These are phyloP conservation scores for Fusarium metavorans DNA, from an alignment of 2,329 filamentous ascomycete species.

Conservation along the genomic window DNA sequence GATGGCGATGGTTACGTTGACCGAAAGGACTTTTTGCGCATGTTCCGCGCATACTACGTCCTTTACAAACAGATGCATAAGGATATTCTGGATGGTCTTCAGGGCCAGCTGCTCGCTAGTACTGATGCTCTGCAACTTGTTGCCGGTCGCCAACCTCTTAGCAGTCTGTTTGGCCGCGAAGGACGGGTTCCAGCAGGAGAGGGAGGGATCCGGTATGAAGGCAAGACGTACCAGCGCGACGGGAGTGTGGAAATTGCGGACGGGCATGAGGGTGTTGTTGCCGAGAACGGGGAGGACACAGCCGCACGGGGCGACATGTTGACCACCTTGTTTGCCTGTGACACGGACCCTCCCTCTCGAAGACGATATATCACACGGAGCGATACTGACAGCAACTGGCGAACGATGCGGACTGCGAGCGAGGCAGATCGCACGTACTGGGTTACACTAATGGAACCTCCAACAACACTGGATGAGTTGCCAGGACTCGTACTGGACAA, in stretches of 20 bases:
- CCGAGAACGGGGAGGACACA: constrained; percentile 70
- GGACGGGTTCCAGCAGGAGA: constrained; percentile 75
- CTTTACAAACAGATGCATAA: constrained; percentile 90
- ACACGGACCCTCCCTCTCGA: constrained; percentile 46
- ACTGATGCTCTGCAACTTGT: constrained; percentile 82
- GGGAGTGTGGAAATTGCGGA: constrained; percentile 75
- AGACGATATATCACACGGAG: constrained; percentile 45
- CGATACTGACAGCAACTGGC: constrained; percentile 52
- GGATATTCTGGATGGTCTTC: constrained; percentile 82
- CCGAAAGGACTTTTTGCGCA: constrained; percentile 87
- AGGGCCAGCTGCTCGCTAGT: constrained; percentile 82
- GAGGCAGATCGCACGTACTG: constrained; percentile 56
- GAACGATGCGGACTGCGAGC: constrained; percentile 48
- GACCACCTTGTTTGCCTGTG: constrained; percentile 61
- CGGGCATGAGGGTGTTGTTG: constrained; percentile 67
- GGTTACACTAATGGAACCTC: constrained; percentile 60
- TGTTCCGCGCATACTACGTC: constrained; percentile 93
- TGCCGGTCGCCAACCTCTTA: constrained; percentile 79
- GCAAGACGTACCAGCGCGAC: constrained; percentile 72
- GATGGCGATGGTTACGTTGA: constrained; percentile 89
- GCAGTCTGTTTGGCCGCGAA: constrained; percentile 79
- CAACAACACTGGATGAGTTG: constrained; percentile 57
- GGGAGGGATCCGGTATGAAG: constrained; percentile 67
- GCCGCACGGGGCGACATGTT: constrained; percentile 72
- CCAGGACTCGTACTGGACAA: constrained; percentile 54